Base-by-base conservation (phyloP, 306 rosid species). In the Fragaria vesca region DNA sequence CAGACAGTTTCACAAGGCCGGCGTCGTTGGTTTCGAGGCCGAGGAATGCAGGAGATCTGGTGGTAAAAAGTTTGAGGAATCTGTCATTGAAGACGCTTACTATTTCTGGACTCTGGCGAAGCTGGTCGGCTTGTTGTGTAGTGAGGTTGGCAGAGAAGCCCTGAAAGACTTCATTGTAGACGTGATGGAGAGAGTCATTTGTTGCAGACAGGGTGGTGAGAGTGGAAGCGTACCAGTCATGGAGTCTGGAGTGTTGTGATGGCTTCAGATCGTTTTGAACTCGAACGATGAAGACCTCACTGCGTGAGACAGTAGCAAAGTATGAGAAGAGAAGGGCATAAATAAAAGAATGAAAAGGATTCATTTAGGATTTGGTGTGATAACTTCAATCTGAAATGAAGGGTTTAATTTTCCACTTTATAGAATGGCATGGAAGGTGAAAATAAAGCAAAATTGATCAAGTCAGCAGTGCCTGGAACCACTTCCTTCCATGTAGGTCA, bases 71-170 rank as follows among this genome's bases (percentile, higher is more conserved):
- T 5, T 60, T 26, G 36, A 60, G 66, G 17, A 10, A 2, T 11
- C 66, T 60, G 30, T 60, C 36, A 12, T 5, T 36, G 66, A 60
- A 60, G 15, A 60, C 38, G 8, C 66, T 24, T 12, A 60, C 2
- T 24, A 26, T 12, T 60, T 26, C 66, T 3, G 17, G 66, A 12
- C 38, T 17, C 4, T 60, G 66, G 8, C 38, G 17, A 4, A 60
- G 66, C 66, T 60, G 66, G 66, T 60, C 17, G 18, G 17, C 66
- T 26, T 61, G 66, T 61, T 61, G 38, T 12, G 38, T 1, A 3
- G 66, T 61, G 66, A 61, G 66, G 18, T 61, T 1, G 18, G 66
- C 38, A 15, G 66, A 61, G 66, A 61, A 61, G 38, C 66, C 66
- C 13, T 61, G 17, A 28, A 61, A 61, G 38, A 61, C 38, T 4